Conservation (phyloP, 2,329 filamentous ascomycete species). For the Fusarium irregulare region DNA sequence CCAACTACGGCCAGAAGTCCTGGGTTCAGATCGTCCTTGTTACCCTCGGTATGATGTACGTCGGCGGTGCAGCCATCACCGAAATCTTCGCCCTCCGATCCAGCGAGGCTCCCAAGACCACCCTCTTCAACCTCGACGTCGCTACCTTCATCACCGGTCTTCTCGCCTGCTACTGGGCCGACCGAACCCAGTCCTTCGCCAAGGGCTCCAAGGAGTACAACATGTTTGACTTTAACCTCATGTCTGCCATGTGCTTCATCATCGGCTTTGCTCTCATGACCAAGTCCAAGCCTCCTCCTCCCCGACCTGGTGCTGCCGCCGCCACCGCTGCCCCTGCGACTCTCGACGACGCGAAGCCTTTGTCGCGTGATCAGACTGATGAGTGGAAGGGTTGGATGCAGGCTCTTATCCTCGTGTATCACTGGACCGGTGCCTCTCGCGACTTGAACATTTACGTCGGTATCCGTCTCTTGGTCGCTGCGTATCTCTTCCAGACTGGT, state of each 20-base stretch:
- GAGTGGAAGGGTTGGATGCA: constrained; percentile 77
- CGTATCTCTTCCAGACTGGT: constrained; percentile 71
- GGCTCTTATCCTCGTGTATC: constrained; percentile 62
- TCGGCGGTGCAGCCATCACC: constrained; percentile 27
- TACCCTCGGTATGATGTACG: constrained; percentile 27
- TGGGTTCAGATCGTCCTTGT: constrained; percentile 42
- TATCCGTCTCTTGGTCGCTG: constrained; percentile 65
- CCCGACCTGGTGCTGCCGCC: constrained; percentile 10
- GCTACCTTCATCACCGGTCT: constrained; percentile 43
- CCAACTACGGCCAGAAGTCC: constrained; percentile 53
- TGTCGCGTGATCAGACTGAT: constrained; percentile 65
- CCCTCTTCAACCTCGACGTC: constrained; percentile 37
- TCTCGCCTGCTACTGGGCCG: constrained; percentile 46
- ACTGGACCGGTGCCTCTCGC: constrained; percentile 62
- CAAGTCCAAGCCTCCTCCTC: constrained; percentile 25
- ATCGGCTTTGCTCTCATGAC: constrained; percentile 37
- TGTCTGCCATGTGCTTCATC: constrained; percentile 32
- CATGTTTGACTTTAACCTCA: constrained; percentile 36
- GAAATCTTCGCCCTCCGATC: constrained; percentile 29
- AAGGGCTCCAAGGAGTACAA: constrained; percentile 44
- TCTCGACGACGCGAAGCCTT: constrained; percentile 37
- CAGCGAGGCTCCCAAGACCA: constrained; percentile 13
- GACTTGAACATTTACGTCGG: constrained; percentile 64
- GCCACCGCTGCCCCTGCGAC: constrained; percentile 5
- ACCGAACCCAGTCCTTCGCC: constrained; percentile 47